Evolutionary conservation across 768 basidiomycete genomes (phyloP).

Genomic region (Sporobolomyces pararoseus): DNA sequence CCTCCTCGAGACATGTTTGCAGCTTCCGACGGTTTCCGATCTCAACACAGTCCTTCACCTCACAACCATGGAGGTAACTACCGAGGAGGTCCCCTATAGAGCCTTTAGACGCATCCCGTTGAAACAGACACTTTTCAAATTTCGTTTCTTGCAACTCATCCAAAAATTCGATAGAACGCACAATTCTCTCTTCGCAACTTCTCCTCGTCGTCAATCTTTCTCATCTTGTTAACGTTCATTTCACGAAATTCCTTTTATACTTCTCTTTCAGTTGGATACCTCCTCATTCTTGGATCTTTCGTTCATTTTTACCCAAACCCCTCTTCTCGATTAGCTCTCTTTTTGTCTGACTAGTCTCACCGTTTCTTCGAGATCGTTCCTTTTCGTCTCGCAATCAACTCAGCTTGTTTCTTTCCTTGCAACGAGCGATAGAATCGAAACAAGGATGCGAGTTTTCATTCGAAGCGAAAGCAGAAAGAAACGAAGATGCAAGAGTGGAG

Average conservation of each 20-base stretch:
- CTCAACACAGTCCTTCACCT: not conserved
- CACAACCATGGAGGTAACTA: not conserved
- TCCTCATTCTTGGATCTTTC: not conserved
- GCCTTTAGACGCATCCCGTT: too few species aligned
- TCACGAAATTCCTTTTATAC: not conserved
- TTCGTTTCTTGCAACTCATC: not conserved
- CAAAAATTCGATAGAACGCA: not conserved
- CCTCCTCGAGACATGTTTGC: conserved; percentile 5
- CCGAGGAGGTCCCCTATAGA: conserved; percentile 10
- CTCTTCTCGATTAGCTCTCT: not conserved
- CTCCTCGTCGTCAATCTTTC: not conserved
- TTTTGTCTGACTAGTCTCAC: not conserved
- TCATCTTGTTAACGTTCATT: not conserved
- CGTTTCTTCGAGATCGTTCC: too few species aligned
- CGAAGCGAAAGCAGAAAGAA: not conserved
- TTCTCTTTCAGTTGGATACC: not conserved
- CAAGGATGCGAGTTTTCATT: too few species aligned
- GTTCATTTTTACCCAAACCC: too few species aligned
- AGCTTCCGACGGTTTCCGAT: not conserved
- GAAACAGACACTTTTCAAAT: not conserved
- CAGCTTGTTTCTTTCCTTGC: too few species aligned
- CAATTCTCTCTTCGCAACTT: not conserved
- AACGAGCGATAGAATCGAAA: too few species aligned
- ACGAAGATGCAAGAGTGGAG: not conserved
- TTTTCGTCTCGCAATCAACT: too few species aligned